Conservation (phyloP, 495 filamentous ascomycete genomes). For the Cryomyces antarcticus region DNA sequence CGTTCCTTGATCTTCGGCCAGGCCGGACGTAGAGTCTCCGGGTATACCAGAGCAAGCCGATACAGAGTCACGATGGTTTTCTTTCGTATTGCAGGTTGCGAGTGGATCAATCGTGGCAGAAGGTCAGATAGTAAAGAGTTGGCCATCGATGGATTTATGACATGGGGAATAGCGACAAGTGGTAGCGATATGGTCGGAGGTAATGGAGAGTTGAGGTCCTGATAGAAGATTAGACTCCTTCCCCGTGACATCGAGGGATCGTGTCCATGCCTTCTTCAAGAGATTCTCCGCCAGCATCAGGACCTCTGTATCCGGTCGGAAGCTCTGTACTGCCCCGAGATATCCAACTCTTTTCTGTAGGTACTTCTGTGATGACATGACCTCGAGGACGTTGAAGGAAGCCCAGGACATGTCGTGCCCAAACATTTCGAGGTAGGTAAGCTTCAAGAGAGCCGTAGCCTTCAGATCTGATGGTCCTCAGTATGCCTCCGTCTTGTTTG, state of each 20-base stretch:
- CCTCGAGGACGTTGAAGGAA: conserved; percentile 90
- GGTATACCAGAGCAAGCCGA: conserved; percentile 77
- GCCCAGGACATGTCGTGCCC: conserved; percentile 99
- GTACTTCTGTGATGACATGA: conserved; percentile 92
- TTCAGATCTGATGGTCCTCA: conserved; percentile 55
- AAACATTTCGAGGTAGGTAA: conserved; percentile 96
- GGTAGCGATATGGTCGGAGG: conserved; percentile 65
- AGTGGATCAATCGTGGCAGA: conserved; percentile 68
- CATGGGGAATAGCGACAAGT: conserved; percentile 69
- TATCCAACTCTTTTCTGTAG: conserved; percentile 89
- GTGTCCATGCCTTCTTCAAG: conserved; percentile 59
- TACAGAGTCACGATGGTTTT: conserved; percentile 91
- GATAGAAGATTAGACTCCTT: conserved; percentile 28
- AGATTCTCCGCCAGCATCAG: conserved; percentile 95
- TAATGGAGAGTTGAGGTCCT: conserved; percentile 59
- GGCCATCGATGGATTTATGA: conserved; percentile 77
- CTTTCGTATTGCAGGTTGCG: conserved; percentile 64
- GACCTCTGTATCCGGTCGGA: conserved; percentile 85
- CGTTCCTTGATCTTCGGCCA: conserved; percentile 96
- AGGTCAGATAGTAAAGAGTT: conserved; percentile 74
- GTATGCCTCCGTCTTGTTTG: conserved; percentile 1
- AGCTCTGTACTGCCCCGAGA: conserved; percentile 90
- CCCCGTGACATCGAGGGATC: background rate
- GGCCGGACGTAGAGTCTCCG: conserved; percentile 72
- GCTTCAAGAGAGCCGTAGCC: conserved; percentile 81